Conservation (phyloP, 2,329 filamentous ascomycete species). For the Neofusicoccum parvum region DNA sequence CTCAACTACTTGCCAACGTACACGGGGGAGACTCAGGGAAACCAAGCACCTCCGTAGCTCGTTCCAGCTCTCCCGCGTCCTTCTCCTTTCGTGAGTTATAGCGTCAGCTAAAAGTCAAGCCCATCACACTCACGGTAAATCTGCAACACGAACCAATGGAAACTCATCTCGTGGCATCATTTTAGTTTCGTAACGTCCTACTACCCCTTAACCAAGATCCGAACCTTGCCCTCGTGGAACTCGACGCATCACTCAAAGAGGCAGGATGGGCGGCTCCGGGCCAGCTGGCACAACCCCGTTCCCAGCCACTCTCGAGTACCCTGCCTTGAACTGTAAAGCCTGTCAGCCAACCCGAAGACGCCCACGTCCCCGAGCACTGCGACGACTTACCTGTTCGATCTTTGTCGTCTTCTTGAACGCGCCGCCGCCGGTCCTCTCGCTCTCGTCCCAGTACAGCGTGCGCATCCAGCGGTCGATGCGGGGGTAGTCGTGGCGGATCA, state of each 20-base stretch:
- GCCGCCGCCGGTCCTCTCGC: slow-evolving; percentile 31
- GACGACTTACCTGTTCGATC: slow-evolving; percentile 28
- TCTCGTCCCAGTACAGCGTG: slow-evolving; percentile 45
- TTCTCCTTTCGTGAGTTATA: too few species aligned
- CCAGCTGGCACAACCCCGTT: slow-evolving; percentile 31
- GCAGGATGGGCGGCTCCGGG: slow-evolving; percentile 28
- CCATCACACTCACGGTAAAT: too few species aligned
- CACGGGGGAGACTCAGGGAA: too few species aligned
- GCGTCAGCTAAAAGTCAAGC: too few species aligned
- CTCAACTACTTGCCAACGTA: too few species aligned
- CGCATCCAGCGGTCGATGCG: slow-evolving; percentile 50
- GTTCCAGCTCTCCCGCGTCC: too few species aligned
- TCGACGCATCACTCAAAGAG: background rate
- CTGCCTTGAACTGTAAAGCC: slow-evolving; percentile 32
- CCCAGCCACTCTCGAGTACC: slow-evolving; percentile 31
- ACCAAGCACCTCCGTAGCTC: too few species aligned
- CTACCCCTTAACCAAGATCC: too few species aligned
- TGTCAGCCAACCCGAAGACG: background rate
- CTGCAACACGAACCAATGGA: too few species aligned
- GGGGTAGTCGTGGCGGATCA: slow-evolving; percentile 63
- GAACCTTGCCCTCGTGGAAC: too few species aligned
- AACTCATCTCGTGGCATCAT: too few species aligned
- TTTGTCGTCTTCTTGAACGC: slow-evolving; percentile 34
- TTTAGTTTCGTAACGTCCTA: too few species aligned
- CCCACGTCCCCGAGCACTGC: slow-evolving; percentile 20